Base-by-base conservation (phyloP, 2,329 filamentous ascomycete species). In the Neopestalotiopsis sp. region DNA sequence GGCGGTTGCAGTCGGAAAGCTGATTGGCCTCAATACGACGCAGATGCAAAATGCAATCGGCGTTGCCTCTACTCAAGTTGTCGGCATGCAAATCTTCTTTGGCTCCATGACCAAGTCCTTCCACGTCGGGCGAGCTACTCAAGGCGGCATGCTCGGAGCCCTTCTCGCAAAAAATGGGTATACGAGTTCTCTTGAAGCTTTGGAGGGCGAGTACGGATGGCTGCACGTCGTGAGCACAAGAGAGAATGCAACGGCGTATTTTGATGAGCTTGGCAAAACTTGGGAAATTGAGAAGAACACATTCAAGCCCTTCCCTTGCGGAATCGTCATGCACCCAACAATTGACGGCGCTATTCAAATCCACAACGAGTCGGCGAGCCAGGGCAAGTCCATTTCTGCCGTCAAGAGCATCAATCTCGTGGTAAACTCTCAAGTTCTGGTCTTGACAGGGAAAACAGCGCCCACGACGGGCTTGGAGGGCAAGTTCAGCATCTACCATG, bases 281-380 rank as follows among this genome's bases (percentile, higher is more conserved):
- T 88, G 86, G 86, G 85, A 88, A 77, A 83, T 85, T 9, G 78
- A 83, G 72, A 81, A 81, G 71, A 88, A 88, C 70, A 82, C 84
- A 1, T 88, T 88, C 77, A 88, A 89, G 73, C 87, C 86, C 0
- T 89, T 85, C 70, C 86, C 87, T 0, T 88, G 86, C 74, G 87
- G 86, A 1, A 88, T 88, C 69, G 85, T 88, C 0, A 85, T 87
- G 70, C 87, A 89, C 74, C 86, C 86, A 1, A 79, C 83, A 3
- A 88, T 89, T 68, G 86, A 89, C 73, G 85, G 77, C 2, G 84
- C 83, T 70, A 82, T 84, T 14, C 83, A 85, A 71, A 72, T 88
- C 14, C 81, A 84, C 71, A 73, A 77, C 28, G 71, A 86, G 64
- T 74, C 82, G 56, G 62, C 74, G 13, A 64, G 71, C 12, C 71